A percentile compares a stretch with the other conserved stretches of the same genome.
Evolutionary conservation across 768 basidiomycete genomes (phyloP).

Genomic region (Astraeus odoratus): DNA sequence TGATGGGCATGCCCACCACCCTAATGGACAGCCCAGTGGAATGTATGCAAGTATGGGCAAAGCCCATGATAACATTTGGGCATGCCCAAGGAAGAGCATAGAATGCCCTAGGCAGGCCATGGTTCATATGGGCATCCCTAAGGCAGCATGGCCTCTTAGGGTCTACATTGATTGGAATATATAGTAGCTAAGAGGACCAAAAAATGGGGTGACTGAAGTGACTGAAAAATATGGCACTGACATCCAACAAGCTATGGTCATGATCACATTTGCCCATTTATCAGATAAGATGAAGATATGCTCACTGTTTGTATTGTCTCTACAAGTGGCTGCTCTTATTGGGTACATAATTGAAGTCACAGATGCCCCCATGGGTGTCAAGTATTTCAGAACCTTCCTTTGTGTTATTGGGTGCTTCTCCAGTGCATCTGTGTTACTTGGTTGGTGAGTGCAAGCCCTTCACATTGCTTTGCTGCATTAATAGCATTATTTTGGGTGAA

Average conservation of each 20-base stretch:
- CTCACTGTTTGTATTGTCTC: constrained; percentile 50
- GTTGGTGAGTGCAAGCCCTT: constrained; percentile 48
- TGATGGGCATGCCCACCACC: no score
- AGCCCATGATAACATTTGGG: no score
- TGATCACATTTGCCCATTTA: constrained; percentile 44
- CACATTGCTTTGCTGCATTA: neutral
- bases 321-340: constrained; percentile 42
- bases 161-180: no score
- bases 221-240: neutral
- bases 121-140: no score
- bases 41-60: no score
- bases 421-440: constrained; percentile 50
- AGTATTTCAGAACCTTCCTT: constrained; percentile 72
- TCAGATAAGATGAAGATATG: constrained; percentile 53
- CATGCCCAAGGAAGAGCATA: no score
- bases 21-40: no score
- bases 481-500: constrained; percentile 13
- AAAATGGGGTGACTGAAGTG: no score
- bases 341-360: constrained; percentile 65
- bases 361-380: constrained; percentile 40
- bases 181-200: no score
- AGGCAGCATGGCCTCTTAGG: no score
- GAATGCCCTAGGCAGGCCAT: no score
- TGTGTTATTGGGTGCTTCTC: constrained; percentile 59
- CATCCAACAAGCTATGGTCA: constrained; percentile 31